Conservation (phyloP, 2,329 filamentous ascomycete species). For the Emmonsiellopsis sp. region DNA sequence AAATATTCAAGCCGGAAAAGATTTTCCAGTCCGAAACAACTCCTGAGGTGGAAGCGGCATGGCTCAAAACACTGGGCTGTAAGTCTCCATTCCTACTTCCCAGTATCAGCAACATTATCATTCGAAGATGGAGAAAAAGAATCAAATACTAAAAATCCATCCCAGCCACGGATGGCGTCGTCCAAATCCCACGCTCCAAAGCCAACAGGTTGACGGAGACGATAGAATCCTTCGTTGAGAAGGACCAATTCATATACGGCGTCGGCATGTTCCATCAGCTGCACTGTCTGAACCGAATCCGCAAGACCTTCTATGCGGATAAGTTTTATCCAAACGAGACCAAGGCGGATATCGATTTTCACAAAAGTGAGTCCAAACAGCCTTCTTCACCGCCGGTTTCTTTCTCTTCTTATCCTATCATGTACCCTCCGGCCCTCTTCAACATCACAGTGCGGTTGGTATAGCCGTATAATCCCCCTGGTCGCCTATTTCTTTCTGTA, state of each 20-base stretch:
- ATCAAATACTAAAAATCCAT: background rate
- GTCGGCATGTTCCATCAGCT: slow-evolving; percentile 10
- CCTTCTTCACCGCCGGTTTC: background rate
- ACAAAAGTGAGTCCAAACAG: slow-evolving; percentile 9
- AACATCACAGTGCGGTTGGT: background rate
- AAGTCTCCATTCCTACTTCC: background rate
- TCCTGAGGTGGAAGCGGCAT: slow-evolving; percentile 8
- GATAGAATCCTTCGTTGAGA: slow-evolving; percentile 5
- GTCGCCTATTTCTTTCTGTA: no score
- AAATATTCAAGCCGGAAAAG: slow-evolving; percentile 4
- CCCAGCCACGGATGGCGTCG: slow-evolving; percentile 6
- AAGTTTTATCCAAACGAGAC: slow-evolving; percentile 10
- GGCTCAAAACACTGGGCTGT: slow-evolving; percentile 8
- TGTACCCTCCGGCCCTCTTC: background rate
- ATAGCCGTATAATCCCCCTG: no score
- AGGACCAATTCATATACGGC: slow-evolving; percentile 8
- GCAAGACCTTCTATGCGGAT: slow-evolving; percentile 9
- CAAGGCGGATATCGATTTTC: slow-evolving; percentile 4
- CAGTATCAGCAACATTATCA: background rate
- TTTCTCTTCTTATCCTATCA: no score
- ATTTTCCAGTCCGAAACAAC: slow-evolving; percentile 10
- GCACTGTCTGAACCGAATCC: slow-evolving; percentile 12
- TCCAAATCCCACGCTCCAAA: slow-evolving; percentile 4
- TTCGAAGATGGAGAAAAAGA: background rate
- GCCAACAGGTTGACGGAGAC: background rate